Evolutionary conservation across 1,284 basidiomycete species (phyloP).

Genomic region (Apiotrichum laibachii): DNA sequence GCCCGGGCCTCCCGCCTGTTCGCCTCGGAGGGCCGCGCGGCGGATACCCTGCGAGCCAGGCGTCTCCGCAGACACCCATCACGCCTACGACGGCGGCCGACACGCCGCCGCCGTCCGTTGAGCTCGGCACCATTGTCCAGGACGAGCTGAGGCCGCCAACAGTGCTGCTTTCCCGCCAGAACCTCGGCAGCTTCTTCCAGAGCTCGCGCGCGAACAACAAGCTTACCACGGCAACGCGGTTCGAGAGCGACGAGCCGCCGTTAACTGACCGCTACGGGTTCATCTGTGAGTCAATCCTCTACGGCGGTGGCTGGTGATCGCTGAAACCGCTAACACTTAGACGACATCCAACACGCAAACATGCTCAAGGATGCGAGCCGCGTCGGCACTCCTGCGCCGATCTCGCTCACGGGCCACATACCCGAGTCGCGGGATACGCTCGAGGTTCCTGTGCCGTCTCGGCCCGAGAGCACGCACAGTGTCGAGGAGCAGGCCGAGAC

Average conservation of each 20-base stretch:
- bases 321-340: slow-evolving; percentile 47
- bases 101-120: slow-evolving; percentile 57
- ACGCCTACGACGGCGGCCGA: slow-evolving; percentile 23
- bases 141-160: slow-evolving; percentile 78
- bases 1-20: no score
- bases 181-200: slow-evolving; percentile 45
- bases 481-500: background rate
- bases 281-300: slow-evolving; percentile 69
- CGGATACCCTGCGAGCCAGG: background rate
- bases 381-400: slow-evolving; percentile 42
- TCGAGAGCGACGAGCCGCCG: slow-evolving; percentile 60
- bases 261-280: slow-evolving; percentile 94
- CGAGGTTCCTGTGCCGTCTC: background rate
- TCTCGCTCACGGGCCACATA: slow-evolving; percentile 40
- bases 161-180: slow-evolving; percentile 47
- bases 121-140: slow-evolving; percentile 85
- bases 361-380: slow-evolving; percentile 66
- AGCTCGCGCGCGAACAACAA: slow-evolving; percentile 19
- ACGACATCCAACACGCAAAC: slow-evolving; percentile 77
- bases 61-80: slow-evolving; percentile 21
- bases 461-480: background rate
- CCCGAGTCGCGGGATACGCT: background rate
- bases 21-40: no score
- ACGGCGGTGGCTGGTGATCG: no score
- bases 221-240: slow-evolving; percentile 52